These are phyloP conservation scores for Solanum piurae DNA, from an alignment of 257 asterid genomes.

Conservation along the genomic window DNA sequence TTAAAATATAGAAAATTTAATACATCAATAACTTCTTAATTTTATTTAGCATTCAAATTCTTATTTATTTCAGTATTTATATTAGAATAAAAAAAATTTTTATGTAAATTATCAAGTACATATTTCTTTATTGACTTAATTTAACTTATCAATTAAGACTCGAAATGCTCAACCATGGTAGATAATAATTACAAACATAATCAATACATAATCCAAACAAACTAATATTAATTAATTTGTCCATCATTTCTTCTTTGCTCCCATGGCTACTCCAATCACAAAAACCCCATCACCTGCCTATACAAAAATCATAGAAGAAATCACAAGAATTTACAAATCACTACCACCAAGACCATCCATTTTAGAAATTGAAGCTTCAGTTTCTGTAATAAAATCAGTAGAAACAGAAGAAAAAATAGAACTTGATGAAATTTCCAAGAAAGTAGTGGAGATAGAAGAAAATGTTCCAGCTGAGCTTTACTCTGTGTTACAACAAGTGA, in stretches of 20 bases:
- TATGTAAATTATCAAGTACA: no score
- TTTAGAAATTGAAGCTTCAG: conserved; percentile 57
- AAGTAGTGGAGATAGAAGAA: conserved; percentile 12
- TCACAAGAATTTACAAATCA: conserved; percentile 46
- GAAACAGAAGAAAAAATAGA: conserved; percentile 33
- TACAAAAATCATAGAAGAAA: conserved; percentile 46
- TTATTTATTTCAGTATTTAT: no score
- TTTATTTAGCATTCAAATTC: no score
- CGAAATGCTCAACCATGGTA: no score
- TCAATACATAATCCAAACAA: not conserved
- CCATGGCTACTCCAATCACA: conserved; percentile 34
- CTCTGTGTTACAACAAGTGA: conserved; percentile 34
- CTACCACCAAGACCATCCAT: conserved; percentile 59
- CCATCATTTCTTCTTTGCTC: not conserved
- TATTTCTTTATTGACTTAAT: not conserved
- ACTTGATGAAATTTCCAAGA: conserved; percentile 41
- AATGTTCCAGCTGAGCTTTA: conserved; percentile 44
- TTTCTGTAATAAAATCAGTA: conserved; percentile 39
- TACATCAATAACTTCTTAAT: no score
- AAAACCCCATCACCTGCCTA: conserved; percentile 24
- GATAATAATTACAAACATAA: not conserved
- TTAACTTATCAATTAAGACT: not conserved
- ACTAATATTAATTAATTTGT: not conserved
- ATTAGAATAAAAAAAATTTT: no score
- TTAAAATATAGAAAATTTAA: no score